These are phyloP conservation scores for Pleurotus ostreatus DNA, from an alignment of 768 basidiomycete genomes.

Conservation along the genomic window DNA sequence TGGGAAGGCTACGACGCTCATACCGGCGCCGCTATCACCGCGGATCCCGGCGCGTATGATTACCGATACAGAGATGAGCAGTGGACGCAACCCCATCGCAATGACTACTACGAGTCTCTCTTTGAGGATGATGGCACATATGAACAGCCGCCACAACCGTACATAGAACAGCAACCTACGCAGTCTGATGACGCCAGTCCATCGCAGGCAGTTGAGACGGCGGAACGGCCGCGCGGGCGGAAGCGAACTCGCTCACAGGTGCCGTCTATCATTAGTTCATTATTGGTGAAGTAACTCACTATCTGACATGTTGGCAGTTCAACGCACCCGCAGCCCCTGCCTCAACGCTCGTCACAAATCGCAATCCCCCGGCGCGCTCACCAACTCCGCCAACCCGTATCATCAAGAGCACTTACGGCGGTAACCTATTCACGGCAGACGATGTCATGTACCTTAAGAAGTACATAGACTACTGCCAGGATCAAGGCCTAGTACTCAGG, in stretches of 20 bases:
- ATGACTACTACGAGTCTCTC: conserved; percentile 53
- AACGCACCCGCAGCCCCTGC: conserved; percentile 60
- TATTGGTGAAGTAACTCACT: neutral
- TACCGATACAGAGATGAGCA: conserved; percentile 66
- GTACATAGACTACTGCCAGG: conserved; percentile 89
- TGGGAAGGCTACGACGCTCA: conserved; percentile 58
- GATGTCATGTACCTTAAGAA: conserved; percentile 81
- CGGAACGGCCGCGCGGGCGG: conserved; percentile 57
- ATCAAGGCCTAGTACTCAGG: conserved; percentile 82
- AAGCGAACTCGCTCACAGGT: conserved; percentile 66
- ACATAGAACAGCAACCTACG: conserved; percentile 46
- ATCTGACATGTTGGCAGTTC: conserved; percentile 30
- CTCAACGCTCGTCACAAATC: conserved; percentile 61
- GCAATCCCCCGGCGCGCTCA: conserved; percentile 68
- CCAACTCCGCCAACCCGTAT: conserved; percentile 81
- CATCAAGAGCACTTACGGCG: conserved; percentile 87
- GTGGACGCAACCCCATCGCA: conserved; percentile 38
- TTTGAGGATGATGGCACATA: conserved; percentile 54
- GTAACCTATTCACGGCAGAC: conserved; percentile 82
- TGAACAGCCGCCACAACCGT: conserved; percentile 45
- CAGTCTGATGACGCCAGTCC: conserved; percentile 32
- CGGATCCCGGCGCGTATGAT: conserved; percentile 44
- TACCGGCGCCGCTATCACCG: conserved; percentile 33
- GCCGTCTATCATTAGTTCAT: conserved; percentile 9
- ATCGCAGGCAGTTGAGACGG: conserved; percentile 20